Evolutionary conservation across 495 filamentous ascomycete genomes (phyloP).

Genomic region (Neurospora sp.): DNA sequence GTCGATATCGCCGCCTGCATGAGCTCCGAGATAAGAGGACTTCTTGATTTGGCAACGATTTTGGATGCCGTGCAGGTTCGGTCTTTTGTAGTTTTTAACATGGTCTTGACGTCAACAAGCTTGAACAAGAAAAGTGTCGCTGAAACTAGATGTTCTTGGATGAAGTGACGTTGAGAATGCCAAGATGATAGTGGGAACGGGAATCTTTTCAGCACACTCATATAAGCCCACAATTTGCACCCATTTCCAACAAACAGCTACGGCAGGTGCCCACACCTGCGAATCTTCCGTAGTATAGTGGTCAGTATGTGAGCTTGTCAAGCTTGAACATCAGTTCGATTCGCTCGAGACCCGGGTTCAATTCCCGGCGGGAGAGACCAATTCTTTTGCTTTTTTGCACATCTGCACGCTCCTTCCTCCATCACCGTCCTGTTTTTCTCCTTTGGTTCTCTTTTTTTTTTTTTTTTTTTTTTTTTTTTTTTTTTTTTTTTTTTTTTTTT

Average conservation of each 20-base stretch:
- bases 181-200: neutral
- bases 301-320: constrained; percentile 15
- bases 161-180: neutral
- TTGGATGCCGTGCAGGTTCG: neutral
- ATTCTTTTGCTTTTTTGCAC: neutral
- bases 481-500: too few species aligned
- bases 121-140: neutral
- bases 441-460: neutral
- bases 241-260: neutral
- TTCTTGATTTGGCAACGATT: neutral
- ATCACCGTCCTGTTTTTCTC: neutral
- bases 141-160: too few species aligned
- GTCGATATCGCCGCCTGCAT: neutral
- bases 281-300: constrained; percentile 10
- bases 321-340: neutral
- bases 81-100: neutral
- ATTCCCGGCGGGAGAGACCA: neutral
- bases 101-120: neutral
- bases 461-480: too few species aligned
- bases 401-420: neutral
- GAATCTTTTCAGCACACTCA: neutral
- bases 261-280: neutral
- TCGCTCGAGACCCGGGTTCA: constrained; percentile 7
- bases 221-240: neutral
- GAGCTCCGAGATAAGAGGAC: neutral